phyloP scores from a whole-genome alignment of 2,329 filamentous ascomycete genomes.

The Pseudogymnoascus sp. region DNA sequence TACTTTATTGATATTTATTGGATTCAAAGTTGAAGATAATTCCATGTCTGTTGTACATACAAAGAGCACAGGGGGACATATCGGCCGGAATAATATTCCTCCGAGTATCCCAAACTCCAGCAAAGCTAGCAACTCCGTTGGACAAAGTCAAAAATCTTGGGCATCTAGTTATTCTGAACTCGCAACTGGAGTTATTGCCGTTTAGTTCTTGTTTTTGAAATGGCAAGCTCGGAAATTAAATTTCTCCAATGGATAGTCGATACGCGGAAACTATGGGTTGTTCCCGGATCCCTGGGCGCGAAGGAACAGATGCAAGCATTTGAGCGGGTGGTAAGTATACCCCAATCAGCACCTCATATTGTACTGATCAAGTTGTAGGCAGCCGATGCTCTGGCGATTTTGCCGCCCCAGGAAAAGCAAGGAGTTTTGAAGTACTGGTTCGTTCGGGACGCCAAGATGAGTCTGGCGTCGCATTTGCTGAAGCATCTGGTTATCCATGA shows the following conservation, averaged over 20 bases:
- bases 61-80: no score
- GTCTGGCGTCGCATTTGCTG: slow-evolving; percentile 63
- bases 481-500: slow-evolving; percentile 65
- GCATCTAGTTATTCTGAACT: background rate
- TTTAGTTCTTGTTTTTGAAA: background rate
- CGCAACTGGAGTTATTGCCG: background rate
- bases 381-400: slow-evolving; percentile 46
- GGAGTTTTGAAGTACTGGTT: slow-evolving; percentile 57
- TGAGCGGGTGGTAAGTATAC: background rate
- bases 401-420: slow-evolving; percentile 50
- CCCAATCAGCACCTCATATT: background rate
- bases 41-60: no score
- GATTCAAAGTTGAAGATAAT: background rate
- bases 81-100: background rate
- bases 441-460: slow-evolving; percentile 67
- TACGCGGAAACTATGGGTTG: slow-evolving; percentile 53
- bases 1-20: background rate
- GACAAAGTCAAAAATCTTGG: background rate
- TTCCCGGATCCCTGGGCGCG: slow-evolving; percentile 31
- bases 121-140: background rate
- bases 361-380: slow-evolving; percentile 37
- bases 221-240: slow-evolving; percentile 15
- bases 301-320: slow-evolving; percentile 32
- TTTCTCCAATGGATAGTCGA: slow-evolving; percentile 58
- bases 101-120: background rate